Evolutionary conservation across 176 grass and related monocot species (phyloP).

Genomic region (Lolium multiflorum): DNA sequence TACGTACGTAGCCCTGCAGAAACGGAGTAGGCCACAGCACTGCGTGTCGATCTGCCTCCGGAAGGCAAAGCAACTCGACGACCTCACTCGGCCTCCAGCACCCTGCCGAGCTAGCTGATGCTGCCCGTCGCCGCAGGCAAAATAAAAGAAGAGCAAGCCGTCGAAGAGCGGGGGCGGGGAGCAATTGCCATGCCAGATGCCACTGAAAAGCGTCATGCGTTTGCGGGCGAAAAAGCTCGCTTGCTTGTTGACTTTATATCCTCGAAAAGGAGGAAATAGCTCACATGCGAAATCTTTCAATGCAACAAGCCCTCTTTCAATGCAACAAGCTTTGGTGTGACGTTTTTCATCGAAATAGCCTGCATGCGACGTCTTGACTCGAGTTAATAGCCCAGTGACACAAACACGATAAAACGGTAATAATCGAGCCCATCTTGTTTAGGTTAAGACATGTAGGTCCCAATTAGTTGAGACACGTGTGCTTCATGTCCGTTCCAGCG

Average conservation of each 20-base stretch:
- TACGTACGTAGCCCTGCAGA: background rate
- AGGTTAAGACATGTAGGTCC: too few relatives aligned
- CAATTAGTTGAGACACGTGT: too few relatives aligned
- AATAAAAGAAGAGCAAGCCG: background rate
- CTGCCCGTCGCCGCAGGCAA: background rate
- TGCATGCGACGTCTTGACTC: too few relatives aligned
- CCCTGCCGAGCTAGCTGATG: too few relatives aligned
- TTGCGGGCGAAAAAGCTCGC: background rate
- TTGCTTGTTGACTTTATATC: slow-evolving; percentile 34
- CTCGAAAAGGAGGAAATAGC: slow-evolving; percentile 39
- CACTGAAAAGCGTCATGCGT: slow-evolving; percentile 14
- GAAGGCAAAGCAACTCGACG: slow-evolving; percentile 1
- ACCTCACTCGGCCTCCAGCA: background rate
- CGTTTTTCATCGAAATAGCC: too few relatives aligned
- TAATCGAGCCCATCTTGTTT: too few relatives aligned
- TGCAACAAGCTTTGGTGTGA: too few relatives aligned
- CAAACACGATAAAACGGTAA: too few relatives aligned
- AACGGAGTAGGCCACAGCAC: background rate
- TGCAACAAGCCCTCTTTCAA: too few relatives aligned
- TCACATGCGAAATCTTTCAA: too few relatives aligned
- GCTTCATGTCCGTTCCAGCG: too few relatives aligned
- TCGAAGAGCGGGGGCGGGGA: background rate
- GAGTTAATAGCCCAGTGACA: too few relatives aligned
- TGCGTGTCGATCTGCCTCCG: slow-evolving; percentile 9
- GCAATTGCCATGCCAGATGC: background rate